phyloP scores from a whole-genome alignment of 306 rosid species.

The Luffa acutangula region DNA sequence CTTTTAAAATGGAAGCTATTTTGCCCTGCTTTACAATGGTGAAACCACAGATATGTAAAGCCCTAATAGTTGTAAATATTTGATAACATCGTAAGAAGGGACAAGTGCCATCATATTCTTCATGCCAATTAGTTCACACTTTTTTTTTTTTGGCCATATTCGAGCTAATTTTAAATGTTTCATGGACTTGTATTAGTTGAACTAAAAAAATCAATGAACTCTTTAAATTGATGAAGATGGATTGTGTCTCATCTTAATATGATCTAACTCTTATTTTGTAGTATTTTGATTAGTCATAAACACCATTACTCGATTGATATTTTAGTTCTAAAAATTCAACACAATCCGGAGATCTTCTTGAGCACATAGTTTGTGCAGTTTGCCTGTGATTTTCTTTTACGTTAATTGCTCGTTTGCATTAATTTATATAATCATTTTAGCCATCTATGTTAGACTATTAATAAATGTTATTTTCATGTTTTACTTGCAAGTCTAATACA shows the following conservation, averaged over 20 bases:
- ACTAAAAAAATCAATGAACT: not conserved
- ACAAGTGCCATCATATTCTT: not conserved
- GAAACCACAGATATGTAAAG: not conserved
- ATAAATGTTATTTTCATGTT: not conserved
- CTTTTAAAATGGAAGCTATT: not conserved
- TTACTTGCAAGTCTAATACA: conserved; percentile 3
- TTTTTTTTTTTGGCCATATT: not conserved
- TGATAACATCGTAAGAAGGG: not conserved
- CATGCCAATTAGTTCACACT: not conserved
- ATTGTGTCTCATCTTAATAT: not conserved
- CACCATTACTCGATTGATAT: not conserved
- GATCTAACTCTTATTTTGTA: not conserved
- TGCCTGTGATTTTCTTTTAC: not conserved
- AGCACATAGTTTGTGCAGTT: not conserved
- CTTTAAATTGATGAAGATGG: not conserved
- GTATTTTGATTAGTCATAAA: not conserved
- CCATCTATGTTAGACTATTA: not conserved
- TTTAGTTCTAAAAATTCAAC: not conserved
- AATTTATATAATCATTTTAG: not conserved
- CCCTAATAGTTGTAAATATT: not conserved
- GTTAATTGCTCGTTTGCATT: not conserved
- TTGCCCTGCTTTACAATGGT: not conserved
- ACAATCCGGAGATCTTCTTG: not conserved
- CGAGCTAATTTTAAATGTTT: not conserved
- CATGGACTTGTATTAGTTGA: not conserved